Base-by-base conservation (phyloP, 2,329 filamentous ascomycete species). In the Paramyrothecium roridum region DNA sequence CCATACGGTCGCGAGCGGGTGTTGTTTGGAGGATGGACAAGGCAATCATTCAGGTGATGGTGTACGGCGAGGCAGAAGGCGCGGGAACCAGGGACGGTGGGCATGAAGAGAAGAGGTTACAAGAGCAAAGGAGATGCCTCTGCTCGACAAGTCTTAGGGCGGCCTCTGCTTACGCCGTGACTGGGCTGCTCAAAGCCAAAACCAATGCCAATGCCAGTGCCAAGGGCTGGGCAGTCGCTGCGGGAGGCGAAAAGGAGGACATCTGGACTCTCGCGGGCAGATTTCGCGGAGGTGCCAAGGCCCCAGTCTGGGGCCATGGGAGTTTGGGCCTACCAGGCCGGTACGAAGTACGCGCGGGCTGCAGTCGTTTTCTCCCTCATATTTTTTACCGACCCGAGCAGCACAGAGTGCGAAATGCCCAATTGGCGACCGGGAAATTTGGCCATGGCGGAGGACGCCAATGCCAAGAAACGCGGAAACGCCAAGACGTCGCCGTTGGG, bases 151-250 rank as follows among this genome's bases (percentile, higher is more conserved):
- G 37, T 19, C 13, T 19, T 16, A 43, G 37, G 37, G 37, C n/a
- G 26, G 26, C 26, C 26, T 30, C 26, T 43, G 37, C 37, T 43
- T 43, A 43, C n/a, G 37, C n/a, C 37, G 37, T 43, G 37, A 43
- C 37, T 16, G 37, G 37, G 13, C 37, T 43, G 37, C 37, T 16
- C 37, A 6, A 43, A 6, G 13, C 37, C 37, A 43, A 43, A 43
- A 19, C 37, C 37, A 51, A 20, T 51, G 49, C 49, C 49, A 51
- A 51, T 30, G 48, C 22, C 48, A 30, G 22, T 22, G 48, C 48
- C 16, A 50, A 30, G 23, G 26, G 49, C 49, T 51, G 23, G 49
- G 49, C 49, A 40, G 23, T 34, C 26, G 49, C 49, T 51, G 49
- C 26, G 49, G n/a, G 49, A 37, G 49, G 33, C 37, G 37, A 43